Evolutionary conservation across 2,329 filamentous ascomycete species (phyloP), one percentile per base, ranked within the genome.

Genomic region (Huntiella savannae): DNA sequence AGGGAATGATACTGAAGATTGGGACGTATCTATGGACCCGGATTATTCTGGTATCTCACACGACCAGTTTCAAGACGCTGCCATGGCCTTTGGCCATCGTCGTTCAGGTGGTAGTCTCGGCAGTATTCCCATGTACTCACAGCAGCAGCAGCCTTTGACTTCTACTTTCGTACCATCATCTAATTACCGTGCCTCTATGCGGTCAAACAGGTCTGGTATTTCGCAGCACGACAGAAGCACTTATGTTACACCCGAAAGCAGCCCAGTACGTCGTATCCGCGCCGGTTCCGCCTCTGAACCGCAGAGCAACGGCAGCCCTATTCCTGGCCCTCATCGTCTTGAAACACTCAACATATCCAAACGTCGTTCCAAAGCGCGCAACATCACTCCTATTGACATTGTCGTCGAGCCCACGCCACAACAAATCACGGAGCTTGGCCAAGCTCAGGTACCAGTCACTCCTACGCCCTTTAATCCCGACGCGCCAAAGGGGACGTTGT

Each of bases 1-100:
- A 11, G 38, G 37, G 16, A 58, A 63, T 16, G 57, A 59, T 39
- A 59, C 62, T 37, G 52, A 57, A 34, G 54, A 55, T 40, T 59
- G 40, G 33, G 40, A 32, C n/a, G 10, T 32, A 17, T 19, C 19
- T 12, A 43, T 58, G 22, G 48, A 53, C 45, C 49, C 51, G 7
- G 49, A 34, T 28, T 6, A 28, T 28, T 28, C 22, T 28, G 22
- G 22, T 7, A 28, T 28, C 22, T 28, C 22, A 28, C 22, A 50
- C 40, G 48, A 49, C n/a, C 28, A 46, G 28, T 36, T 32, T 11
- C 41, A 45, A 16, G 45, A 43, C 34, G 35, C 39, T 15, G 40
- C 45, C 8, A 33, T 36, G 4, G 32, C 40, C 6, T 22, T 42
- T 28, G 8, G 22, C 28, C 40, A 46, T n/a, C 43, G 37, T 5